Percentiles rank a stretch among this genome's conserved stretches.
Conservation (phyloP, 1,284 basidiomycete genomes). For the Irpex sp. region DNA sequence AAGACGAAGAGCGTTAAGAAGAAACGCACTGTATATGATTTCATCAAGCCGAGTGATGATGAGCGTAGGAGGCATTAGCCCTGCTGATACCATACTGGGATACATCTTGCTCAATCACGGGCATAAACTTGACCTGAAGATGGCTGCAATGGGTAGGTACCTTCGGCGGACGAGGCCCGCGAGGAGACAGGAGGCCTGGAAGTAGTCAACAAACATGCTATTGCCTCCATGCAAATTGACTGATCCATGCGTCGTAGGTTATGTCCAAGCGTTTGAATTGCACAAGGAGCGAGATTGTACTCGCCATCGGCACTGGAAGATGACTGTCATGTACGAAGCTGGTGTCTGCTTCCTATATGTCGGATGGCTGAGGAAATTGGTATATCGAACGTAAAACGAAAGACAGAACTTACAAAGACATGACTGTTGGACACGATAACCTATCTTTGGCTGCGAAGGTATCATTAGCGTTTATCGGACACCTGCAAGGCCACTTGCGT, state of each 20-base stretch:
- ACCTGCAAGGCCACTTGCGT: too few relatives aligned
- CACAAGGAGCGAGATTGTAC: background rate
- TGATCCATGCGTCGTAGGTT: background rate
- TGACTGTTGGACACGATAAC: too few relatives aligned
- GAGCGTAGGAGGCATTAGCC: background rate
- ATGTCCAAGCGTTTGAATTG: background rate
- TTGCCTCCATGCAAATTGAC: background rate
- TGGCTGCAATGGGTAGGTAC: background rate
- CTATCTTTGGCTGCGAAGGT: too few relatives aligned
- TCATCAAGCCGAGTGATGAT: background rate
- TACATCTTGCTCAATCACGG: background rate
- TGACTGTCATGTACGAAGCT: too few relatives aligned
- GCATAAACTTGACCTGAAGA: background rate
- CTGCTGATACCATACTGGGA: background rate
- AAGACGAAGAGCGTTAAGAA: background rate
- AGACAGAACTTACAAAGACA: too few relatives aligned
- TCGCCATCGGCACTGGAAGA: background rate
- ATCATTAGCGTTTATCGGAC: too few relatives aligned
- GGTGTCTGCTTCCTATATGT: too few relatives aligned
- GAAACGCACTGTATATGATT: background rate
- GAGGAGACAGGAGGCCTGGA: too few relatives aligned
- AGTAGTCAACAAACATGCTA: too few relatives aligned
- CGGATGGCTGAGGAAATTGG: too few relatives aligned
- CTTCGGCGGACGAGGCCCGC: too few relatives aligned
- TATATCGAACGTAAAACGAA: too few relatives aligned